Percentiles rank a stretch among this genome's conserved stretches.
Conservation (phyloP, 2,329 filamentous ascomycete species). For the Daldinia eschscholtzii region DNA sequence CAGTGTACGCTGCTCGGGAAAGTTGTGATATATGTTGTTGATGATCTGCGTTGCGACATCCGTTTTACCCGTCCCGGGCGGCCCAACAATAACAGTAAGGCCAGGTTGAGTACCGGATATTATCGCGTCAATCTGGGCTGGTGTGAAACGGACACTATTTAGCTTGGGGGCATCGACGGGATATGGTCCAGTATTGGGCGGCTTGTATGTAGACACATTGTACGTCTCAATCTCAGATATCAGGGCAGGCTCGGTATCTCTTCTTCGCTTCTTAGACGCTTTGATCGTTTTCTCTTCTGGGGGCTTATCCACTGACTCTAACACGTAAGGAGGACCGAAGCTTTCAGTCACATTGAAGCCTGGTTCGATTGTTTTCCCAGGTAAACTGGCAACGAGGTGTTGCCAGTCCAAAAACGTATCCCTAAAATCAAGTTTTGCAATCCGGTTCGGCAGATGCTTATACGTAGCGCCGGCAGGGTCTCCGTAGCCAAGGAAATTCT, state of each 20-base stretch:
- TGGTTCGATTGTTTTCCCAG: constrained; percentile 87
- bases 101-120: constrained; percentile 94
- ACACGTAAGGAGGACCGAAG: constrained; percentile 88
- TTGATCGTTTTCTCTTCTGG: constrained; percentile 65
- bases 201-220: constrained; percentile 89
- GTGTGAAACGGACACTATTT: constrained; percentile 89
- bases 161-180: constrained; percentile 83
- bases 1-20: constrained; percentile 89
- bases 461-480: constrained; percentile 91
- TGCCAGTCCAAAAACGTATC: constrained; percentile 98
- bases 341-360: constrained; percentile 77
- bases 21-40: constrained; percentile 99
- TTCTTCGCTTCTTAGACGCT: constrained; percentile 86
- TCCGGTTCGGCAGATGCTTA: constrained; percentile 81
- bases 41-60: constrained; percentile 99
- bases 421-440: constrained; percentile 86
- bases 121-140: constrained; percentile 91
- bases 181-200: constrained; percentile 90
- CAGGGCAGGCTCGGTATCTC: constrained; percentile 77
- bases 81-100: constrained; percentile 92
- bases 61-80: constrained; percentile 98
- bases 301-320: constrained; percentile 73
- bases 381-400: constrained; percentile 89
- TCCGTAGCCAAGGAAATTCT: constrained; percentile 97
- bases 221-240: constrained; percentile 75